phyloP scores from a whole-genome alignment of 345 rosid genomes.

The Pseudoturritis turrita region DNA sequence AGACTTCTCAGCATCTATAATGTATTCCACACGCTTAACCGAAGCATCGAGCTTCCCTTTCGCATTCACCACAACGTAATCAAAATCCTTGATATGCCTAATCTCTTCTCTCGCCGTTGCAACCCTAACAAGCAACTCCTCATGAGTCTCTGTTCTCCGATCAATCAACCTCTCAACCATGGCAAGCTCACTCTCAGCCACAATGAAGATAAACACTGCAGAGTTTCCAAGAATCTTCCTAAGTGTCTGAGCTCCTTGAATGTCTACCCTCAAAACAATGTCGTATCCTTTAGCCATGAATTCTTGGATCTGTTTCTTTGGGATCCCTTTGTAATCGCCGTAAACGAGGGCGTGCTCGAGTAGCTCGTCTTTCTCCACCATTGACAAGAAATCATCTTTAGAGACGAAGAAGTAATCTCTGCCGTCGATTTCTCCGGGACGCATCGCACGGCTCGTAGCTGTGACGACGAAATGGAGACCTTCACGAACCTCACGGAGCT shows the following conservation, averaged over 20 bases:
- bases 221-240: constrained; percentile 59
- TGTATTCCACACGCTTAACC: constrained; percentile 59
- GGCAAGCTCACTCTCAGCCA: constrained; percentile 68
- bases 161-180: constrained; percentile 75
- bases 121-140: constrained; percentile 66
- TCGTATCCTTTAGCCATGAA: constrained; percentile 63
- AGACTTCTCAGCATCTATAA: constrained; percentile 89
- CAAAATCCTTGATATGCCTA: constrained; percentile 51
- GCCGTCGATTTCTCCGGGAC: constrained; percentile 72
- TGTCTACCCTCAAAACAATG: constrained; percentile 72
- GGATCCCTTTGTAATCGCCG: constrained; percentile 82
- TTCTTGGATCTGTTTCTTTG: constrained; percentile 69
- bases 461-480: constrained; percentile 73
- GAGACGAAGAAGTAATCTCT: constrained; percentile 67
- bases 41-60: constrained; percentile 70
- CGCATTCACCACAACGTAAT: constrained; percentile 74
- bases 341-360: constrained; percentile 77
- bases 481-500: constrained; percentile 46
- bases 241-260: constrained; percentile 74
- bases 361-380: constrained; percentile 60
- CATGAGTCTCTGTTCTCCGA: constrained; percentile 71
- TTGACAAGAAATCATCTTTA: constrained; percentile 59
- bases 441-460: constrained; percentile 70
- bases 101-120: constrained; percentile 79
- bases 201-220: constrained; percentile 69